Percentiles rank a stretch among this genome's conserved stretches.
These are phyloP conservation scores for Saturnispora kantuleensis DNA, from an alignment of 805 yeast species.

Conservation along the genomic window DNA sequence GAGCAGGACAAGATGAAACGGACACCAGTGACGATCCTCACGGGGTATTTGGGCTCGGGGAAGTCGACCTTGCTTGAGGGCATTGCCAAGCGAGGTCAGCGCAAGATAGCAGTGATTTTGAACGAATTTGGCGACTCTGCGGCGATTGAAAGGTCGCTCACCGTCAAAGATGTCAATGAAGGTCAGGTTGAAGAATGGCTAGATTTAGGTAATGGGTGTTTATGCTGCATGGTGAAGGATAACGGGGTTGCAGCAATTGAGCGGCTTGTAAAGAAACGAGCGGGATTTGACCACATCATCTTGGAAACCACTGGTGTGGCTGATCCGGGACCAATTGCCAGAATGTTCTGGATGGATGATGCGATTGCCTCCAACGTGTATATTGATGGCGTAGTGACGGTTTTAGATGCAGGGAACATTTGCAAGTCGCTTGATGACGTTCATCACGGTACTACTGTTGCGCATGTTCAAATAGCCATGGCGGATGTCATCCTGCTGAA, in stretches of 20 bases:
- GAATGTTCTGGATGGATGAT: constrained; percentile 96
- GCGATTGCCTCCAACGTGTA: constrained; percentile 76
- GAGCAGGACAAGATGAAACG: constrained; percentile 27
- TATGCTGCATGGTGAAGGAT: constrained; percentile 93
- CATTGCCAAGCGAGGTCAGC: constrained; percentile 60
- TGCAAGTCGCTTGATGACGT: constrained; percentile 40
- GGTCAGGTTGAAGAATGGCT: constrained; percentile 82
- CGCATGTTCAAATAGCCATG: constrained; percentile 80
- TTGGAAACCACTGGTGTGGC: constrained; percentile 95
- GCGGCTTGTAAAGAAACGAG: constrained; percentile 60
- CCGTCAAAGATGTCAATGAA: constrained; percentile 45
- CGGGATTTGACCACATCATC: constrained; percentile 74
- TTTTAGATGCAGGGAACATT: constrained; percentile 67
- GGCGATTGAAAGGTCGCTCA: constrained; percentile 79
- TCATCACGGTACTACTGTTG: constrained; percentile 51
- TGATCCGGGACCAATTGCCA: constrained; percentile 95
- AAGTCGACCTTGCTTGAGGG: constrained; percentile 76
- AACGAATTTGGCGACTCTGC: constrained; percentile 90
- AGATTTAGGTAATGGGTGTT: constrained; percentile 92
- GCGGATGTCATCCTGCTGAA: constrained; percentile 80
- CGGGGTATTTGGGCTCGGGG: constrained; percentile 94
- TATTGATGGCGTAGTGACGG: constrained; percentile 87
- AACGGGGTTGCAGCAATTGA: constrained; percentile 94
- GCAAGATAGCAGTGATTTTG: constrained; percentile 77
- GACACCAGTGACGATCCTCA: constrained; percentile 86